Evolutionary conservation across 2,329 filamentous ascomycete genomes (phyloP).

Genomic region (Atkinsonella texensis): DNA sequence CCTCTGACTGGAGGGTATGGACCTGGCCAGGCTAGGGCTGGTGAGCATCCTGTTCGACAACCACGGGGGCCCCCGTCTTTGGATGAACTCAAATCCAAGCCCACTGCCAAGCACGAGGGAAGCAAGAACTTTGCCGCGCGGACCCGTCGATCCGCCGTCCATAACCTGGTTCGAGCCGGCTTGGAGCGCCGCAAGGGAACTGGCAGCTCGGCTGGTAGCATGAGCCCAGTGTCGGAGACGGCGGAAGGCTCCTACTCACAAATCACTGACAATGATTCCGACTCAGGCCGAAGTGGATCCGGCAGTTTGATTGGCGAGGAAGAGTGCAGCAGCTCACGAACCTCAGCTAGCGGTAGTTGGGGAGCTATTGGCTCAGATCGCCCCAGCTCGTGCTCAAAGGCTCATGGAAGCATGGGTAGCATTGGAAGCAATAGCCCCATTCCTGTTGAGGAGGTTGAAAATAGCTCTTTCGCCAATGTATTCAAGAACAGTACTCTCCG

Average conservation of each 20-base stretch:
- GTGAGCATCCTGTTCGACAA: constrained; percentile 88
- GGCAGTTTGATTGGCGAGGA: constrained; percentile 69
- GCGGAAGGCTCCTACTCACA: constrained; percentile 55
- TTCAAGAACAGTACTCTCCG: constrained; percentile 48
- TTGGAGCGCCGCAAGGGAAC: constrained; percentile 73
- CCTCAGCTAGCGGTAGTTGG: constrained; percentile 59
- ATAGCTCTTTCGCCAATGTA: constrained; percentile 52
- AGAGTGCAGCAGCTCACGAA: constrained; percentile 60
- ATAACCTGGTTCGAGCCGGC: constrained; percentile 83
- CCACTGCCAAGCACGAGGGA: constrained; percentile 84
- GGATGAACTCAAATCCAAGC: constrained; percentile 81
- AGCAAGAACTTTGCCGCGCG: constrained; percentile 96
- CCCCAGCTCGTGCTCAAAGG: constrained; percentile 58
- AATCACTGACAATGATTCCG: constrained; percentile 61
- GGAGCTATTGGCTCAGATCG: constrained; percentile 81
- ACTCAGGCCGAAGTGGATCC: constrained; percentile 59
- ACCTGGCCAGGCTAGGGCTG: constrained; percentile 82
- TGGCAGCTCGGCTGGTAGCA: constrained; percentile 59
- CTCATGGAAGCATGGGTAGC: constrained; percentile 50
- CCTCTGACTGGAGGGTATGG: constrained; percentile 79
- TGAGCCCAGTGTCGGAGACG: constrained; percentile 81
- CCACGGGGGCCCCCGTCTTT: constrained; percentile 84
- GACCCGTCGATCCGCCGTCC: constrained; percentile 80
- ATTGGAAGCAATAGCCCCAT: constrained; percentile 41
- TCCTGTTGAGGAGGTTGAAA: constrained; percentile 33